phyloP scores from a whole-genome alignment of 2,329 filamentous ascomycete genomes.

The Botrytis hyacinthi region DNA sequence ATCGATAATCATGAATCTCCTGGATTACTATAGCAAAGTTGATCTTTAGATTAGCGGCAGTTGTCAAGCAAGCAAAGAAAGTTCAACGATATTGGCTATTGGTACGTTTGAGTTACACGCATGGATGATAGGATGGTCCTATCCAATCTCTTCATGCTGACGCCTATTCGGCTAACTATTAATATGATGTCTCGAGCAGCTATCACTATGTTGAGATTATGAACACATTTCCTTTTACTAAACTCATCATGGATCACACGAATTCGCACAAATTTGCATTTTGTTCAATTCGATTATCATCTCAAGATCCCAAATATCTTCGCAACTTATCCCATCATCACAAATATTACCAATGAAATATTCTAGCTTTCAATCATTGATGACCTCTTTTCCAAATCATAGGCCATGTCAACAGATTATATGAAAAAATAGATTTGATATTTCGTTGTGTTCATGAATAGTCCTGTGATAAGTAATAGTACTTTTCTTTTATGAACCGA shows the following conservation, averaged over 20 bases:
- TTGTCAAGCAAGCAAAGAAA: not conserved
- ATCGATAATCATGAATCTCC: not conserved
- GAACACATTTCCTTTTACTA: not conserved
- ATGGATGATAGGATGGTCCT: not conserved
- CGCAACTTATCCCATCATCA: not conserved
- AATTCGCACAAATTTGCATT: not conserved
- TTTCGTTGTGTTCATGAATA: not conserved
- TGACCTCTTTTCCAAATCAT: too few species aligned
- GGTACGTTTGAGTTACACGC: not conserved
- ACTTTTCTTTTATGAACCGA: not conserved
- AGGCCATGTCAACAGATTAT: too few species aligned
- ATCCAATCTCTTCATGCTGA: not conserved
- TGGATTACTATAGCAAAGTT: not conserved
- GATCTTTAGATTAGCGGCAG: not conserved
- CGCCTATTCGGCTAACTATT: not conserved
- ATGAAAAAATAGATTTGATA: too few species aligned
- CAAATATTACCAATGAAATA: too few species aligned
- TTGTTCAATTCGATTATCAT: not conserved
- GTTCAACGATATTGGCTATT: not conserved
- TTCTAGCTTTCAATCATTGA: too few species aligned
- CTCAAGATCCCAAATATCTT: not conserved
- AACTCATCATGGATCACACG: not conserved
- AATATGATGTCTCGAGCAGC: too few species aligned
- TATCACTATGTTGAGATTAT: not conserved
- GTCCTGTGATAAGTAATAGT: not conserved